These are phyloP conservation scores for Dothiorella sarmentorum DNA, from an alignment of 2,329 filamentous ascomycete species.

Conservation along the genomic window DNA sequence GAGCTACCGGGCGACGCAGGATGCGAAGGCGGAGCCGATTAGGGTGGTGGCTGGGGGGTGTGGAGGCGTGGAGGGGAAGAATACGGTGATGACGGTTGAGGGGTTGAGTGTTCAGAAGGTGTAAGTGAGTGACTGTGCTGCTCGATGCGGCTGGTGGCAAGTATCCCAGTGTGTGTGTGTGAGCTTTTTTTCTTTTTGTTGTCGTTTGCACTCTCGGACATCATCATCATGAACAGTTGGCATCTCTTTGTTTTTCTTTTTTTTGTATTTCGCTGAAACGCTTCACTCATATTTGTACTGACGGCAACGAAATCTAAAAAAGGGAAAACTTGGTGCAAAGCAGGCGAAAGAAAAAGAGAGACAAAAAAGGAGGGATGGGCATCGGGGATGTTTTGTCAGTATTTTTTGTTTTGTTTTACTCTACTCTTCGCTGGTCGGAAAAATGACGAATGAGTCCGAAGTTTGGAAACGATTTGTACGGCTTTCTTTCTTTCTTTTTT, in stretches of 20 bases:
- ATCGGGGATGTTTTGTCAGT: background rate
- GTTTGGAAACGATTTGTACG: background rate
- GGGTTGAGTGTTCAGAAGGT: background rate
- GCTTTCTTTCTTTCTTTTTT: background rate
- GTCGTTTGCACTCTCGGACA: background rate
- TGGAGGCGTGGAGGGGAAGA: background rate
- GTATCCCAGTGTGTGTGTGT: background rate
- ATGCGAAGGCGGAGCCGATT: background rate
- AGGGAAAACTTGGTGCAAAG: background rate
- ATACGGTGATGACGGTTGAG: background rate
- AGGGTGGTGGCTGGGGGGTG: background rate
- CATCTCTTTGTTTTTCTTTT: background rate
- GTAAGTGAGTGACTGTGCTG: background rate
- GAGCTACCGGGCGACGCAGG: slow-evolving; percentile 2
- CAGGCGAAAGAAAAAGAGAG: background rate
- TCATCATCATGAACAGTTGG: background rate
- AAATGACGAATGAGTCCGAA: background rate
- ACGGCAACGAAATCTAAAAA: background rate
- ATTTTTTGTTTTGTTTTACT: too few relatives aligned
- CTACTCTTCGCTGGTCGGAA: background rate
- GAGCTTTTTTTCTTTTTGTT: background rate
- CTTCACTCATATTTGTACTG: slow-evolving; percentile 10
- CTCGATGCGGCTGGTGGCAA: background rate
- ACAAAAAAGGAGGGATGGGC: background rate
- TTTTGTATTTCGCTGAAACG: background rate